Evolutionary conservation across 1,284 basidiomycete species (phyloP).

Genomic region (Melanopsichium pennsylvanicum): DNA sequence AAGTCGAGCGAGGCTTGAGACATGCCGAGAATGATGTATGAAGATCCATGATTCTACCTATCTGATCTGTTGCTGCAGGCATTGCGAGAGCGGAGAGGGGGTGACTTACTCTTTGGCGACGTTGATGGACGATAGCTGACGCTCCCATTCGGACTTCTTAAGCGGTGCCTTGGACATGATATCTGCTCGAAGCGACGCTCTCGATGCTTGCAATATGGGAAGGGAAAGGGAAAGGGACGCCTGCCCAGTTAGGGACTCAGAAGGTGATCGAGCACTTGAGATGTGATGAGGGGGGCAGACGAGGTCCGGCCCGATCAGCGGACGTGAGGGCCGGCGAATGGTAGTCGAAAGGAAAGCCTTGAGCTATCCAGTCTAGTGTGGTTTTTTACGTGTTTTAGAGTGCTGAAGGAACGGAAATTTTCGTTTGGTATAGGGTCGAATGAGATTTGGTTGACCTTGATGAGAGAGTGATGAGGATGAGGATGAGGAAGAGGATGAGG

Average conservation of each 20-base stretch:
- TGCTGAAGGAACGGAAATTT: slow-evolving; percentile 13
- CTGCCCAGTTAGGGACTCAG: neutral
- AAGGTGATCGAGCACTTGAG: no score
- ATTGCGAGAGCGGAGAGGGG: neutral
- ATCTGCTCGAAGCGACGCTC: no score
- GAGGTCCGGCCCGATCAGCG: slow-evolving; percentile 21
- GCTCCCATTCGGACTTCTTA: slow-evolving; percentile 68
- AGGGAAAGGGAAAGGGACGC: no score
- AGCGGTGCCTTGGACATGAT: slow-evolving; percentile 40
- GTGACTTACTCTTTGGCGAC: slow-evolving; percentile 69
- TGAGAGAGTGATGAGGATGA: slow-evolving; percentile 16
- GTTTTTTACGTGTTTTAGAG: neutral
- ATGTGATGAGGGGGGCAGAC: no score
- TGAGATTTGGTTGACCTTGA: neutral
- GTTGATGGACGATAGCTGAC: slow-evolving; percentile 67
- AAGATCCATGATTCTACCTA: neutral
- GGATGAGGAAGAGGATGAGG: no score
- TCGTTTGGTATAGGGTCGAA: slow-evolving; percentile 10
- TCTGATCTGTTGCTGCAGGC: slow-evolving; percentile 5
- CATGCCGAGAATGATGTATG: slow-evolving; percentile 1
- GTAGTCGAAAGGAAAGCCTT: slow-evolving; percentile 4
- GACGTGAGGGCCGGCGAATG: slow-evolving; percentile 15
- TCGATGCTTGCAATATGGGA: neutral
- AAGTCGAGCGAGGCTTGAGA: slow-evolving; percentile 39
- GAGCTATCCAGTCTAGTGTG: neutral